Percentiles rank a stretch among this genome's conserved stretches.
Evolutionary conservation across 1,284 basidiomycete genomes (phyloP).

Genomic region (Ustilago xerochloae): DNA sequence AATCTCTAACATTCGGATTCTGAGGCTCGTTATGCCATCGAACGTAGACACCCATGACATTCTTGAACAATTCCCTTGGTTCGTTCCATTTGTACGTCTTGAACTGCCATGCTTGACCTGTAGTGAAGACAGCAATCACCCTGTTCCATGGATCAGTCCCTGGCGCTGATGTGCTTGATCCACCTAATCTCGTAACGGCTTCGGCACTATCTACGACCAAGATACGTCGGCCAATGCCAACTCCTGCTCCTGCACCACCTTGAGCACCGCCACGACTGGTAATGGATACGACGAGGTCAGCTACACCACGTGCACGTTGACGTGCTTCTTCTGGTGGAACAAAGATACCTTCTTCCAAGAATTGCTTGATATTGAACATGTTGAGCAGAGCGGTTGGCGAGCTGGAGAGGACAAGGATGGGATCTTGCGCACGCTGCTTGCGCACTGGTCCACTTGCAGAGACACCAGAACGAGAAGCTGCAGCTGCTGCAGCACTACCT

Average conservation of each 20-base stretch:
- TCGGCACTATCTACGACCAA: slow-evolving; percentile 92
- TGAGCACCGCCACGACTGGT: slow-evolving; percentile 37
- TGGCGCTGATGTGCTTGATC: slow-evolving; percentile 25
- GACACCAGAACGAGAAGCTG: slow-evolving; percentile 18
- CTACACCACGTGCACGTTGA: slow-evolving; percentile 55
- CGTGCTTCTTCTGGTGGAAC: slow-evolving; percentile 68
- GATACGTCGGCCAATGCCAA: slow-evolving; percentile 71
- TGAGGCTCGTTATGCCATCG: slow-evolving; percentile 90
- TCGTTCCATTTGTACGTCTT: slow-evolving; percentile 94
- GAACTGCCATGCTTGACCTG: slow-evolving; percentile 98
- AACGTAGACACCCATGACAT: slow-evolving; percentile 76
- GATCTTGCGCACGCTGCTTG: slow-evolving; percentile 71
- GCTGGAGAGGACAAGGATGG: slow-evolving; percentile 96
- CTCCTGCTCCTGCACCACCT: slow-evolving; percentile 25
- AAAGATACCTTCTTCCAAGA: slow-evolving; percentile 87
- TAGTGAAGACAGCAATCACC: slow-evolving; percentile 96
- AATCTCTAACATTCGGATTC: slow-evolving; percentile 88
- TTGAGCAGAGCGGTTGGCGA: slow-evolving; percentile 93
- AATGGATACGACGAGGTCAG: slow-evolving; percentile 59
- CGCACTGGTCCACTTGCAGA: slow-evolving; percentile 36
- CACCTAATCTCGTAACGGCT: slow-evolving; percentile 87
- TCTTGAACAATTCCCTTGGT: slow-evolving; percentile 88
- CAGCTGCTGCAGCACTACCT: slow-evolving; percentile 8
- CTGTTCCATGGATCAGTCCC: slow-evolving; percentile 74
- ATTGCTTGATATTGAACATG: slow-evolving; percentile 95